Evolutionary conservation across 2,329 filamentous ascomycete species (phyloP).

Genomic region (Shiraia sp.): DNA sequence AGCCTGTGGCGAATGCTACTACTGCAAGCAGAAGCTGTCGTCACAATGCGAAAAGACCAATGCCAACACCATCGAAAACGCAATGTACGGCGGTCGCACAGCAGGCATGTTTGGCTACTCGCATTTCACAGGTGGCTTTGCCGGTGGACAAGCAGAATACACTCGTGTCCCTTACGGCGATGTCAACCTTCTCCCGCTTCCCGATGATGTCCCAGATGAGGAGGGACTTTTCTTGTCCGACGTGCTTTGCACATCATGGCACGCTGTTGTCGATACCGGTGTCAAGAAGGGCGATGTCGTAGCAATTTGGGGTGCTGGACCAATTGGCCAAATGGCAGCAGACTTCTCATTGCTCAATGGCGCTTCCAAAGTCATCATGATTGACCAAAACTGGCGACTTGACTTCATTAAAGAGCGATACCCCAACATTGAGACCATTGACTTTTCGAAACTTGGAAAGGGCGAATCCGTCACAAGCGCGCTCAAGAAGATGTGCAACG

Average conservation of each 20-base stretch:
- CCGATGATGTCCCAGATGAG: constrained; percentile 80
- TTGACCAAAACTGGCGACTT: constrained; percentile 75
- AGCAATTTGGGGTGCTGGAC: constrained; percentile 85
- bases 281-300: constrained; percentile 78
- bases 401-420: constrained; percentile 68
- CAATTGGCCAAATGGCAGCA: constrained; percentile 79
- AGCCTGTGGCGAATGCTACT: constrained; percentile 70
- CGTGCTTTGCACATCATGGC: constrained; percentile 77
- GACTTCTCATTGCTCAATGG: constrained; percentile 71
- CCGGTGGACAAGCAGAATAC: constrained; percentile 86
- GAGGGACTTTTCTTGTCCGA: constrained; percentile 82
- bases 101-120: constrained; percentile 65
- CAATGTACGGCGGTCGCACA: constrained; percentile 78
- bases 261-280: constrained; percentile 80
- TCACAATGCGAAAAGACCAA: constrained; percentile 83
- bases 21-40: constrained; percentile 76
- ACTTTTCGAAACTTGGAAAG: constrained; percentile 67
- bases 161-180: constrained; percentile 80
- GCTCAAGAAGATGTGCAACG: constrained; percentile 73
- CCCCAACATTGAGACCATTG: constrained; percentile 67
- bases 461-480: constrained; percentile 69
- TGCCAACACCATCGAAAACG: constrained; percentile 69
- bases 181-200: constrained; percentile 78
- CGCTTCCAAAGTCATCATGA: constrained; percentile 74
- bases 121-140: constrained; percentile 82